These are phyloP conservation scores for Scalesia atractyloides DNA, from an alignment of 129 eudicot genomes.

Conservation along the genomic window DNA sequence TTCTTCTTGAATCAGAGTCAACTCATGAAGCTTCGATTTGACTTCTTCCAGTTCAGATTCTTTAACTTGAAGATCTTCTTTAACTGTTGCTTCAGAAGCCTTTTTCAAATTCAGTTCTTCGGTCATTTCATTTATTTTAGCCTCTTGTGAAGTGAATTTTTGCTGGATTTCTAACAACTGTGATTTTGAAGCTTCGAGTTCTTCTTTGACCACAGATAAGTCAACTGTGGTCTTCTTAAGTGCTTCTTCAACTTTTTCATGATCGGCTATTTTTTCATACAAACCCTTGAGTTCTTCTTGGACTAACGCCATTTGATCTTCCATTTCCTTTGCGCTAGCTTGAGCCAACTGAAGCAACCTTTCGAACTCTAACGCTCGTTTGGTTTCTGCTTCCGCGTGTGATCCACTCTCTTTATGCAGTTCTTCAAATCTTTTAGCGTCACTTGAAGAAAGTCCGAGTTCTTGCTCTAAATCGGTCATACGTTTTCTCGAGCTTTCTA, in stretches of 20 bases:
- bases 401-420: constrained; percentile 75
- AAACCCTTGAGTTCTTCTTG: constrained; percentile 72
- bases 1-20: constrained; percentile 48
- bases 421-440: constrained; percentile 74
- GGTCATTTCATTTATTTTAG: constrained; percentile 44
- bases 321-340: constrained; percentile 69
- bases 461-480: constrained; percentile 63
- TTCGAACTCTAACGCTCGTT: constrained; percentile 71
- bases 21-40: constrained; percentile 49
- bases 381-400: constrained; percentile 77
- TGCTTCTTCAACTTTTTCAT: constrained; percentile 69
- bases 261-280: constrained; percentile 61
- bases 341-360: constrained; percentile 71
- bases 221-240: constrained; percentile 53
- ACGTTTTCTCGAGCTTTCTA: constrained; percentile 69
- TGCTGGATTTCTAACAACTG: constrained; percentile 47
- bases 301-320: constrained; percentile 62
- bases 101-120: constrained; percentile 53
- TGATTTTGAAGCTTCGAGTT: constrained; percentile 59
- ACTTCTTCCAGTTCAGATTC: constrained; percentile 57
- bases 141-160: constrained; percentile 55
- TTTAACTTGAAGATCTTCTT: constrained; percentile 55
- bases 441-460: constrained; percentile 54
- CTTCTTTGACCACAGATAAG: constrained; percentile 54
- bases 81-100: constrained; percentile 50